Conservation (phyloP, 352 stramenopile species). For the Globisporangium echinulatum region DNA sequence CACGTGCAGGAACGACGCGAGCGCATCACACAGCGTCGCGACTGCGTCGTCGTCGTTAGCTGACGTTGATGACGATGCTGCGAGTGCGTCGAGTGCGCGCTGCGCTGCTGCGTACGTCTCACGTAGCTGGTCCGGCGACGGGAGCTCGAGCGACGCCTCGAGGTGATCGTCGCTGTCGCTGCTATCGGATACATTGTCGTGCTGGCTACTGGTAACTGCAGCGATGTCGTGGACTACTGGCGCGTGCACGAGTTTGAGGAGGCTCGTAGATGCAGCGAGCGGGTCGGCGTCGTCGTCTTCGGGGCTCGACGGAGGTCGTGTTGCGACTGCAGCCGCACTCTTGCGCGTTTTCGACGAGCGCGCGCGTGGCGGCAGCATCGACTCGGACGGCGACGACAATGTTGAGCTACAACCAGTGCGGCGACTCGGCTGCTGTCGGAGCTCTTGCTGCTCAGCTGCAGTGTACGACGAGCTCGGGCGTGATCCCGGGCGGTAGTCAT, state of each 20-base stretch:
- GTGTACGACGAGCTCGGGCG: constrained; percentile 66
- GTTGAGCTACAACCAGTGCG: background rate
- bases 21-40: constrained; percentile 12
- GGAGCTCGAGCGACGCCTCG: constrained; percentile 43
- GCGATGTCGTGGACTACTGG: constrained; percentile 15
- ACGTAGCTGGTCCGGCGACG: constrained; percentile 32
- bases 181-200: constrained; percentile 1
- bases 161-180: constrained; percentile 21
- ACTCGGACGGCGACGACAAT: background rate
- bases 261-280: constrained; percentile 1
- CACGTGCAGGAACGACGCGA: constrained; percentile 19
- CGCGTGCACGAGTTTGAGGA: constrained; percentile 42
- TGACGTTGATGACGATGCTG: background rate
- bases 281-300: constrained; percentile 3
- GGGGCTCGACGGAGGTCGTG: background rate
- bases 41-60: constrained; percentile 6
- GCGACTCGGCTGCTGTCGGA: constrained; percentile 6
- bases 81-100: constrained; percentile 22
- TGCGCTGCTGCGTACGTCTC: constrained; percentile 19
- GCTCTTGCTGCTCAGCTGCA: constrained; percentile 30
- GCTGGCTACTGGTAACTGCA: background rate
- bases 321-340: background rate
- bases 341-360: constrained; percentile 3
- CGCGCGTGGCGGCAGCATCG: constrained; percentile 15
- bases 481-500: constrained; percentile 66